Conservation (phyloP, 2,329 filamentous ascomycete species). For the Scedosporium aurantiacum region DNA sequence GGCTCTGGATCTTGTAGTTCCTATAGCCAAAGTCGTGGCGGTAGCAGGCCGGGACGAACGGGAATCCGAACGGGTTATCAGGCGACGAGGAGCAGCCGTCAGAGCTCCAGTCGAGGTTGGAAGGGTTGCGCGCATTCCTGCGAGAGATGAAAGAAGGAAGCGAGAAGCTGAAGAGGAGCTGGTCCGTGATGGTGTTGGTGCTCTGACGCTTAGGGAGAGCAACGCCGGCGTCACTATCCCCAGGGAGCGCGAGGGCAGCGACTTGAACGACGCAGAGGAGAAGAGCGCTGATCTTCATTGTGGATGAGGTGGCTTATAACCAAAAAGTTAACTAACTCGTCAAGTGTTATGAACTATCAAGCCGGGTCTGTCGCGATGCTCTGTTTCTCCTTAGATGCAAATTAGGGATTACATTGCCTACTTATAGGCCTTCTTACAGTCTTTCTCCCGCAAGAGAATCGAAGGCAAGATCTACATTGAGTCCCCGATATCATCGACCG, state of each 20-base stretch:
- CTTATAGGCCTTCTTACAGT: no score
- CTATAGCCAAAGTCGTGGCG: slow-evolving; percentile 47
- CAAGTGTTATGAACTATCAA: no score
- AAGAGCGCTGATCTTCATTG: neutral
- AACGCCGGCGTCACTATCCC: neutral
- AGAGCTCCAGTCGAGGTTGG: slow-evolving; percentile 27
- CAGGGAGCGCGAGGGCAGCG: neutral
- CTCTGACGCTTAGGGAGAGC: neutral
- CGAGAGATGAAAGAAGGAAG: slow-evolving; percentile 29
- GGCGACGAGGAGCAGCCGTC: slow-evolving; percentile 31
- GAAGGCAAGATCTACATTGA: neutral
- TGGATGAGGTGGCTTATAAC: neutral
- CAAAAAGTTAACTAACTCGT: no score
- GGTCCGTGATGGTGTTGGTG: slow-evolving; percentile 25
- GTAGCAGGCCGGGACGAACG: slow-evolving; percentile 33
- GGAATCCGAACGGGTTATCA: slow-evolving; percentile 32
- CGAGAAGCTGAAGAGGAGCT: slow-evolving; percentile 31
- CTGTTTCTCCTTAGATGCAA: no score
- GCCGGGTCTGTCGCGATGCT: no score
- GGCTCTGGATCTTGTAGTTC: slow-evolving; percentile 38
- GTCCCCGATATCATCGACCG: neutral
- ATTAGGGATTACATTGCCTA: no score
- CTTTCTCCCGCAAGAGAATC: neutral
- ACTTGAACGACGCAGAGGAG: neutral
- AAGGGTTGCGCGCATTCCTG: slow-evolving; percentile 27